These are phyloP conservation scores for Cucumis hystrix DNA, from an alignment of 306 rosid species.

Conservation along the genomic window DNA sequence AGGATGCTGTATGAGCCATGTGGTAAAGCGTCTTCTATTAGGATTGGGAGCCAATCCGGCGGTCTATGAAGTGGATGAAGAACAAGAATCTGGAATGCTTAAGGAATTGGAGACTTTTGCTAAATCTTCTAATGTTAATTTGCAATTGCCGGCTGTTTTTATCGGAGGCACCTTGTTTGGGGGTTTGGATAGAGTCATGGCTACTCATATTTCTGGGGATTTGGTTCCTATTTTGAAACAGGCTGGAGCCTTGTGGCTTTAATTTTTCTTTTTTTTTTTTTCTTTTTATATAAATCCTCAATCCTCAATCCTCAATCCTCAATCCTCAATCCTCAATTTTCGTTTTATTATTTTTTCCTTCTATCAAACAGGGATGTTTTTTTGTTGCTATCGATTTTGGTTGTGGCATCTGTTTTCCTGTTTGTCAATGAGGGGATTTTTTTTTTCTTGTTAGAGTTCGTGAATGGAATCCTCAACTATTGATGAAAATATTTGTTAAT, in stretches of 20 bases:
- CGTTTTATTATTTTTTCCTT: background rate
- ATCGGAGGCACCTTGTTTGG: slow-evolving; percentile 50
- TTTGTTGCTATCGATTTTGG: background rate
- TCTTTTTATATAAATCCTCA: no score
- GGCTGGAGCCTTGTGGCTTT: slow-evolving; percentile 63
- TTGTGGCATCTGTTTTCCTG: background rate
- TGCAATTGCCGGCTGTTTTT: slow-evolving; percentile 44
- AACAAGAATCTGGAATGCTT: slow-evolving; percentile 21
- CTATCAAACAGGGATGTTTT: background rate
- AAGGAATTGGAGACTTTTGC: slow-evolving; percentile 22
- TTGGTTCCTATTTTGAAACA: slow-evolving; percentile 47
- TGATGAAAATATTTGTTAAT: background rate
- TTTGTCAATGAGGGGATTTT: background rate
- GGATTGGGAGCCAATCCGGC: slow-evolving; percentile 51
- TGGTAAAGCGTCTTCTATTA: slow-evolving; percentile 38
- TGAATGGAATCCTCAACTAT: background rate
- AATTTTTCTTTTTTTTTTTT: background rate
- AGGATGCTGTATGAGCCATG: slow-evolving; percentile 62
- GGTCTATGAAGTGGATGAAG: slow-evolving; percentile 40
- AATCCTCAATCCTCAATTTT: no score
- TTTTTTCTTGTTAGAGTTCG: background rate
- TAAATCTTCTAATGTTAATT: background rate
- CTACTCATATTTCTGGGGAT: slow-evolving; percentile 60
- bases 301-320: no score
- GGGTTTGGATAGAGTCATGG: slow-evolving; percentile 51